Evolutionary conservation across 225 moss, liverwort and hornwort species (phyloP), one percentile per base, ranked within the genome.

Genomic region (Antitrichia curtipendula): DNA sequence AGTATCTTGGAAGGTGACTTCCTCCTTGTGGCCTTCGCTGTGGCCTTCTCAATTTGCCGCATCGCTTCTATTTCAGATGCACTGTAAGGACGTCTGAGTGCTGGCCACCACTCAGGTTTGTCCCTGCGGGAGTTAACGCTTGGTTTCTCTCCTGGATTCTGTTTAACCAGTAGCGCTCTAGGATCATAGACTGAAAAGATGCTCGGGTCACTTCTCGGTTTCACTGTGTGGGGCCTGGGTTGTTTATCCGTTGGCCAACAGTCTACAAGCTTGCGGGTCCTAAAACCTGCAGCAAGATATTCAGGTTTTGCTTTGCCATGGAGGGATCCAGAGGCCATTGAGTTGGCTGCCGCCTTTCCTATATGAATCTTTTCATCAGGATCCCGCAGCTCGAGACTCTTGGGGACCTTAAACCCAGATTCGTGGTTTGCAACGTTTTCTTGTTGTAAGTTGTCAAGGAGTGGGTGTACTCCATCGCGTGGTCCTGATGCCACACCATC

Each of bases 61-160:
- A 90, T 82, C 17, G 87, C 79, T 64, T 75, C 82, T 75, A 88
- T 79, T 41, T 90, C 90, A 75, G 78, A 88, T 24, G 88, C 78
- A 57, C 89, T 89, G 34, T 93, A 92, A 72, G 88, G 92, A 75
- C 90, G 89, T 88, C 89, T 65, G 61, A 88, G 86, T 27, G 90
- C 89, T 86, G 93, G 90, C 92, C 90, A 89, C 92, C 90, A 93
- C 81, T 92, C 90, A 59, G 90, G 87, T 69, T 92, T 92, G 81
- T 87, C 81, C 86, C 47, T 87, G 31, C 68, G 43, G 24, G 74
- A 54, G 34, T 88, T 83, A 52, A 58, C 61, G 34, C 86, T 81
- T 10, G 41, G 28, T 83, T 82, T 92, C 56, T 82, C 76, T 61
- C 36, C 86, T 56, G 86, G 52, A 24, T 54, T 82, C 61, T 80